phyloP scores from a whole-genome alignment of 371 early-diverging fungal genomes.

The Apophysomyces ossiformis region DNA sequence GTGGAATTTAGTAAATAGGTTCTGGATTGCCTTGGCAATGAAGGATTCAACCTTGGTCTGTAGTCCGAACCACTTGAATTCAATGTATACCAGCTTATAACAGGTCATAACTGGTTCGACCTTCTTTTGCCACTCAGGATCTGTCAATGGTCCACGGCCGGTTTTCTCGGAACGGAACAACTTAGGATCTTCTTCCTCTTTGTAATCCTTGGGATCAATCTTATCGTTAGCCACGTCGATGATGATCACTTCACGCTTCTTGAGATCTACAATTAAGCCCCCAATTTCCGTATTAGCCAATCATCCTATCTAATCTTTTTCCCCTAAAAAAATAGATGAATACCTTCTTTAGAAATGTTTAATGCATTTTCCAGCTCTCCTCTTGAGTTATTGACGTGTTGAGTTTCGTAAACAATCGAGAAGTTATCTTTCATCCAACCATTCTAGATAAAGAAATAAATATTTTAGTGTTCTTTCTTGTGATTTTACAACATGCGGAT shows the following conservation, averaged over 20 bases:
- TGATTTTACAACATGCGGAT: background rate
- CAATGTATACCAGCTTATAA: constrained; percentile 74
- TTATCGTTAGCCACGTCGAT: constrained; percentile 69
- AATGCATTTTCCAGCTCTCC: constrained; percentile 68
- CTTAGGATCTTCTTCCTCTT: constrained; percentile 68
- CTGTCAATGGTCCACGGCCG: constrained; percentile 68
- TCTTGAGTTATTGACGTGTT: constrained; percentile 64
- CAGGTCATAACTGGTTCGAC: constrained; percentile 77
- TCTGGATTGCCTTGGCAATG: constrained; percentile 44
- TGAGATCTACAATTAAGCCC: constrained; percentile 32
- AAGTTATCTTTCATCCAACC: constrained; percentile 68
- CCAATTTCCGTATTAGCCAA: background rate
- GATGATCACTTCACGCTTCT: constrained; percentile 61
- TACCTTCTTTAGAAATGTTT: constrained; percentile 30
- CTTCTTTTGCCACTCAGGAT: constrained; percentile 41
- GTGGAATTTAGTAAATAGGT: constrained; percentile 37
- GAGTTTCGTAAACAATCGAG: constrained; percentile 65
- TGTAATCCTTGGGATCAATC: constrained; percentile 57
- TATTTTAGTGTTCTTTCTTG: background rate
- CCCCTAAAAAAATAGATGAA: no score
- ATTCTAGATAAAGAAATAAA: constrained; percentile 27
- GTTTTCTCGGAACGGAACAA: constrained; percentile 65
- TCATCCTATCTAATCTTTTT: background rate
- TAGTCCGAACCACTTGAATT: constrained; percentile 74
- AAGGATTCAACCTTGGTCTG: constrained; percentile 63